Evolutionary conservation across 768 basidiomycete species (phyloP).

Genomic region (Lentinus brumalis): DNA sequence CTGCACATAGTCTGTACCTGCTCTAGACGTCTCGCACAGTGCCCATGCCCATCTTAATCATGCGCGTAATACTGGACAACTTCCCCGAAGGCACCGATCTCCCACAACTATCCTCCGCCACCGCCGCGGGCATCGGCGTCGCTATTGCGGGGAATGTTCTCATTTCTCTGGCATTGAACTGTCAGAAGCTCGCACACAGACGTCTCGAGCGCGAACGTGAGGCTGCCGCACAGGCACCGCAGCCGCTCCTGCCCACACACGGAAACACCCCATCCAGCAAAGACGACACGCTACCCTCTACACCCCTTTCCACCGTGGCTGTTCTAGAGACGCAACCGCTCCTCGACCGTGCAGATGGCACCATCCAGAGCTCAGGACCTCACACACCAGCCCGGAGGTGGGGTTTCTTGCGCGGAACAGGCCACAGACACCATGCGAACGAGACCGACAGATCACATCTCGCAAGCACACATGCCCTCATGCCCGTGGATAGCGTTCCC

Average conservation of each 20-base stretch:
- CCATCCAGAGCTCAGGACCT: not conserved
- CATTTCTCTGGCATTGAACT: slow-evolving; percentile 88
- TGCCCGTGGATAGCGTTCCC: slow-evolving; percentile 21
- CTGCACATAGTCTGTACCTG: not conserved
- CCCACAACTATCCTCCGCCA: slow-evolving; percentile 56
- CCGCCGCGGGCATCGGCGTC: slow-evolving; percentile 77
- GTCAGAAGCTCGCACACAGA: slow-evolving; percentile 90
- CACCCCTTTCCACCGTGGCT: slow-evolving; percentile 4
- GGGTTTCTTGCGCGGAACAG: slow-evolving; percentile 13
- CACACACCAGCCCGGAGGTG: slow-evolving; percentile 5
- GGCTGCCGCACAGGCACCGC: slow-evolving; percentile 7
- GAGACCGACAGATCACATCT: slow-evolving; percentile 18
- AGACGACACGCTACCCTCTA: slow-evolving; percentile 1
- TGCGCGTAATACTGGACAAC: slow-evolving; percentile 10
- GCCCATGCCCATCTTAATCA: slow-evolving; percentile 11
- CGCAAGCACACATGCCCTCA: slow-evolving; percentile 19
- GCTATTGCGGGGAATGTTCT: slow-evolving; percentile 85
- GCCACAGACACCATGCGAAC: slow-evolving; percentile 3
- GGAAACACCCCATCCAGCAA: not conserved
- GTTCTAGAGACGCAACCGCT: slow-evolving; percentile 25
- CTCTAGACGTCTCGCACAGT: slow-evolving; percentile 7
- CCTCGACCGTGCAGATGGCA: slow-evolving; percentile 1
- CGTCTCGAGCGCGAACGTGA: slow-evolving; percentile 50
- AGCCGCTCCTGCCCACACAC: slow-evolving; percentile 2
- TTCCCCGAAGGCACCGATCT: slow-evolving; percentile 39